phyloP scores from a whole-genome alignment of 192 early-diverging fungal species.

The Coemansia sp. region DNA sequence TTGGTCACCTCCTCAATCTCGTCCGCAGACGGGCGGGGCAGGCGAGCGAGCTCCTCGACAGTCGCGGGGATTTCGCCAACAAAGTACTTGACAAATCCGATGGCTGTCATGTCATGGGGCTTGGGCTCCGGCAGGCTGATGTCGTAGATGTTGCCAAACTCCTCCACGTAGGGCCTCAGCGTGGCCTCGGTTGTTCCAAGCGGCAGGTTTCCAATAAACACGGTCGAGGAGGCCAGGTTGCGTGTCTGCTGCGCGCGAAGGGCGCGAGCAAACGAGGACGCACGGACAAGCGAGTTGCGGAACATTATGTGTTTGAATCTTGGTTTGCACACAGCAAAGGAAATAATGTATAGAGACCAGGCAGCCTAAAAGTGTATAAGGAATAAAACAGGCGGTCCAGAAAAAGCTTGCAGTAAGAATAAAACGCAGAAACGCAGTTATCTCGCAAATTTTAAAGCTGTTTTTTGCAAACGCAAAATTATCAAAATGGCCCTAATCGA shows the following conservation, averaged over 20 bases:
- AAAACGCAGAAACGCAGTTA: too few relatives aligned
- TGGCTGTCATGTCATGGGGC: background rate
- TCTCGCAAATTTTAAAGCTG: too few relatives aligned
- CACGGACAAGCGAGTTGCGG: slow-evolving; percentile 23
- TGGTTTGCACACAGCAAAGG: background rate
- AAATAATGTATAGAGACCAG: too few relatives aligned
- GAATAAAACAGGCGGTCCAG: too few relatives aligned
- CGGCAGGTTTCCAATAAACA: slow-evolving; percentile 30
- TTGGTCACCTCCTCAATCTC: slow-evolving; percentile 21
- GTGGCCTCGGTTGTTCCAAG: slow-evolving; percentile 7
- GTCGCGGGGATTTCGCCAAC: slow-evolving; percentile 30
- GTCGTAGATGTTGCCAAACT: slow-evolving; percentile 29
- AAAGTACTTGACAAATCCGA: slow-evolving; percentile 39
- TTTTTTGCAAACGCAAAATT: too few relatives aligned
- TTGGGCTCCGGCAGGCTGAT: slow-evolving; percentile 1
- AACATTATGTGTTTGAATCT: slow-evolving; percentile 25
- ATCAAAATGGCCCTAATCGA: too few relatives aligned
- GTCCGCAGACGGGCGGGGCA: slow-evolving; percentile 10
- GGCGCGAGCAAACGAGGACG: slow-evolving; percentile 13
- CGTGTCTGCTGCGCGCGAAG: slow-evolving; percentile 19
- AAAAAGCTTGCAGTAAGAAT: too few relatives aligned
- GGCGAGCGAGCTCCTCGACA: slow-evolving; percentile 27
- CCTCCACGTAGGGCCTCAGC: slow-evolving; percentile 12
- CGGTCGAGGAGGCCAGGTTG: slow-evolving; percentile 20
- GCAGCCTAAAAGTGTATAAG: too few relatives aligned